phyloP scores from a whole-genome alignment of 2,329 filamentous ascomycete genomes.

The Colletotrichum brevisporum region DNA sequence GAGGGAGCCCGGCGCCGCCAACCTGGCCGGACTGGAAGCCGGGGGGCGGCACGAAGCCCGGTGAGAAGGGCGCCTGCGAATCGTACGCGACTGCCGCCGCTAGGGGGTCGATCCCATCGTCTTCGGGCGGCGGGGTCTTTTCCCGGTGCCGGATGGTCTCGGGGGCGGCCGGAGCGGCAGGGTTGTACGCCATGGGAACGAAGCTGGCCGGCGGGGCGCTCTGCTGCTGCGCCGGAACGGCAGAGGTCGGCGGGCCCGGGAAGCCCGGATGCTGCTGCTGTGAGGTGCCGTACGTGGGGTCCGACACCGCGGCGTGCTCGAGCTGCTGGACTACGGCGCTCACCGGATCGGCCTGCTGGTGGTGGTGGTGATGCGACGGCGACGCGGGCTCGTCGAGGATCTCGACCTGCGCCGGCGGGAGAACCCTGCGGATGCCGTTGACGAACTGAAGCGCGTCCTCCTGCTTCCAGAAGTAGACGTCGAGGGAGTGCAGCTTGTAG shows the following conservation, averaged over 20 bases:
- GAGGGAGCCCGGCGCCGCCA: constrained; percentile 50
- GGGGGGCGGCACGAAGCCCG: constrained; percentile 63
- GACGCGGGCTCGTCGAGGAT: constrained; percentile 75
- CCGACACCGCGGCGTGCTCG: constrained; percentile 78
- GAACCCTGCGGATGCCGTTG: constrained; percentile 75
- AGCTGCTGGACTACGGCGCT: constrained; percentile 81
- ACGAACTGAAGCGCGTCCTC: constrained; percentile 80
- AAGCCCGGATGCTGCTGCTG: constrained; percentile 48
- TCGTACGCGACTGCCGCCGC: constrained; percentile 71
- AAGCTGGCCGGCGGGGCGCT: constrained; percentile 59
- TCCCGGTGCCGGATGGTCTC: constrained; percentile 80
- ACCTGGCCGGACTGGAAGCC: constrained; percentile 61
- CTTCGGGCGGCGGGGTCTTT: constrained; percentile 84
- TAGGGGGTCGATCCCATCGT: constrained; percentile 72
- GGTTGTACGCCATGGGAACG: constrained; percentile 81
- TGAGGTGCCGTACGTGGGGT: constrained; percentile 61
- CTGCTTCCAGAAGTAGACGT: constrained; percentile 85
- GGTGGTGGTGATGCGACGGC: constrained; percentile 52
- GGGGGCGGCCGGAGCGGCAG: constrained; percentile 81
- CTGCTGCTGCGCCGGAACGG: constrained; percentile 43
- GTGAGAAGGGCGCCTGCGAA: constrained; percentile 66
- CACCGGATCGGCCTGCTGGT: constrained; percentile 56
- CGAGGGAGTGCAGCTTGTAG: constrained; percentile 81
- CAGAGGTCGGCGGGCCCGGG: constrained; percentile 57
- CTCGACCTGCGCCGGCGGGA: constrained; percentile 73